phyloP scores from a whole-genome alignment of 768 basidiomycete genomes.

The Mycena kentingensis region DNA sequence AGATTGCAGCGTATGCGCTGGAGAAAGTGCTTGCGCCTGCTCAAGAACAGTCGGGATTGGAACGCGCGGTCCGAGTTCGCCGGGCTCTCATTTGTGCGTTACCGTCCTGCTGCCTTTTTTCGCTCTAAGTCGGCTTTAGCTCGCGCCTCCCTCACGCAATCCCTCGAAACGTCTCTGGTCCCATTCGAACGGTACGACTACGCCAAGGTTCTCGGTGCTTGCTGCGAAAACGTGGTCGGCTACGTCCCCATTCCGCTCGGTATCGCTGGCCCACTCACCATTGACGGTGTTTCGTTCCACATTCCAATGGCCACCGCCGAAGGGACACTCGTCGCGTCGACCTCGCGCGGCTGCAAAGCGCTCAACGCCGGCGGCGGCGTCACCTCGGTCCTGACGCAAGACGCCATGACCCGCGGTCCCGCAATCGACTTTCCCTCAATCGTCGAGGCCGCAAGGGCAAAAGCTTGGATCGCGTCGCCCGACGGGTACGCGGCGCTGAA shows the following conservation, averaged over 20 bases:
- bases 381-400: slow-evolving; percentile 86
- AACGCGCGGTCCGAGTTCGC: slow-evolving; percentile 84
- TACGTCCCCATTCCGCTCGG: slow-evolving; percentile 96
- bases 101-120: not conserved
- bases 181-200: slow-evolving; percentile 91
- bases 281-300: slow-evolving; percentile 82
- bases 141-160: slow-evolving; percentile 80
- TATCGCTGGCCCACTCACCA: slow-evolving; percentile 90
- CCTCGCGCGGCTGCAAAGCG: slow-evolving; percentile 96
- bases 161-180: slow-evolving; percentile 80
- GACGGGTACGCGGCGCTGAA: slow-evolving; percentile 78
- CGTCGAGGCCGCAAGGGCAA: slow-evolving; percentile 77
- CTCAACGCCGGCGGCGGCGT: slow-evolving; percentile 96
- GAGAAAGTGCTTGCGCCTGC: slow-evolving; percentile 82
- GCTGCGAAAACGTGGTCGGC: slow-evolving; percentile 98
- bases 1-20: slow-evolving; percentile 92
- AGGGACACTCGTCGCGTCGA: slow-evolving; percentile 96
- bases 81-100: slow-evolving; percentile 87
- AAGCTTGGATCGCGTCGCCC: slow-evolving; percentile 81
- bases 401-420: slow-evolving; percentile 99
- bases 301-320: slow-evolving; percentile 99
- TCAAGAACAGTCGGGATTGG: slow-evolving; percentile 50
- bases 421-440: slow-evolving; percentile 92
- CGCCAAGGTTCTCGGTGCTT: slow-evolving; percentile 89
- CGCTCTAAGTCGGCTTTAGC: slow-evolving; percentile 47